Evolutionary conservation across 2,329 filamentous ascomycete genomes (phyloP).

Genomic region (Aspergillus calidoustus): DNA sequence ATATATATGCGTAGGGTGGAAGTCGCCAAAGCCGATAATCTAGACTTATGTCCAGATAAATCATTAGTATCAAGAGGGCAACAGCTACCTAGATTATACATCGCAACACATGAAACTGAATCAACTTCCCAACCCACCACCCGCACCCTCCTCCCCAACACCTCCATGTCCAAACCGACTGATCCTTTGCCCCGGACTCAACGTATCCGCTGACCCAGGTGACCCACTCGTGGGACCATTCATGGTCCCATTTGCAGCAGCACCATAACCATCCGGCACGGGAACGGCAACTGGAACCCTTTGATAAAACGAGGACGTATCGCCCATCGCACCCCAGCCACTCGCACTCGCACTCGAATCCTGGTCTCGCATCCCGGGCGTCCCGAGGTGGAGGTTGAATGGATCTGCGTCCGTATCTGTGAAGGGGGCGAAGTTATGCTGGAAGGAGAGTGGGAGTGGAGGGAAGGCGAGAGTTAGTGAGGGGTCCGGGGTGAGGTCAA

Average conservation of each 20-base stretch:
- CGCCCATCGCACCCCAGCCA: not conserved
- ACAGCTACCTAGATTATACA: too few species aligned
- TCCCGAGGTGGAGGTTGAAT: not conserved
- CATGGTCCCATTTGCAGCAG: not conserved
- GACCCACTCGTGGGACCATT: not conserved
- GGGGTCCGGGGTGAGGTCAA: not conserved
- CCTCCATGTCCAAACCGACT: not conserved
- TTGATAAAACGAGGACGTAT: not conserved
- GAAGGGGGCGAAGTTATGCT: slow-evolving; percentile 8
- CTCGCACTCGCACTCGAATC: not conserved
- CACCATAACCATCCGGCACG: not conserved
- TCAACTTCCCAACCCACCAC: not conserved
- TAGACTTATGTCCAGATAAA: too few species aligned
- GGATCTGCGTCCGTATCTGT: not conserved
- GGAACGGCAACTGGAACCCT: not conserved
- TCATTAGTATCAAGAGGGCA: too few species aligned
- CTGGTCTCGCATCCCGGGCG: not conserved
- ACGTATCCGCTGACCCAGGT: not conserved
- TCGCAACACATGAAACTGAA: too few species aligned
- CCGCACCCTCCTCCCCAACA: not conserved
- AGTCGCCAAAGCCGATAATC: too few species aligned
- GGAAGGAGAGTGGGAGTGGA: slow-evolving; percentile 24
- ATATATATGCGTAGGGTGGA: too few species aligned
- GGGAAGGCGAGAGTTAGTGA: slow-evolving; percentile 24
- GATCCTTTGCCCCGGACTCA: not conserved